phyloP scores from a whole-genome alignment of 164 flowering plant genomes.

The Kingdonia uniflora region DNA sequence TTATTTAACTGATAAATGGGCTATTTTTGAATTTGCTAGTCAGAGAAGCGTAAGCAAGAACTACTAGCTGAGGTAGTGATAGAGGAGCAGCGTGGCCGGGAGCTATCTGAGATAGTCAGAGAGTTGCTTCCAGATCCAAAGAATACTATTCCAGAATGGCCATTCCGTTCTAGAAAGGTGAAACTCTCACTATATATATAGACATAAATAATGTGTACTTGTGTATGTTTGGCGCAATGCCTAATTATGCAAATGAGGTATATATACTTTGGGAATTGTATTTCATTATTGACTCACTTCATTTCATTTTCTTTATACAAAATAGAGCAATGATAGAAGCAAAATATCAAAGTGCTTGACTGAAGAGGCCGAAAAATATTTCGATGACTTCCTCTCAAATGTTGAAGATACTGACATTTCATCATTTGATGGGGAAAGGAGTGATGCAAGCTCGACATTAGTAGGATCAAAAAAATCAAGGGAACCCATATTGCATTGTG shows the following conservation, averaged over 20 bases:
- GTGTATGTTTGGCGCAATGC: not conserved
- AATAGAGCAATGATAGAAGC: conserved; percentile 59
- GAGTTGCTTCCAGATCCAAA: conserved; percentile 50
- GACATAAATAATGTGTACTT: not conserved
- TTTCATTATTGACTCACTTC: not conserved
- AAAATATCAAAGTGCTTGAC: conserved; percentile 56
- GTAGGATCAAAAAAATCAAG: conserved; percentile 36
- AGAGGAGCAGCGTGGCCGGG: conserved; percentile 64
- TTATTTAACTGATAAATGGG: no score
- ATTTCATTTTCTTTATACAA: conserved; percentile 1
- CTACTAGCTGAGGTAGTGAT: conserved; percentile 46
- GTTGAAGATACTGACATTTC: conserved; percentile 95
- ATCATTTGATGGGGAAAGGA: conserved; percentile 91
- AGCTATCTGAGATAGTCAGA: conserved; percentile 51
- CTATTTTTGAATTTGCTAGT: conserved; percentile 21
- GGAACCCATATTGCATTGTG: conserved; percentile 11
- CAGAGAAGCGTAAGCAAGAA: conserved; percentile 71
- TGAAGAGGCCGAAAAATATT: conserved; percentile 85
- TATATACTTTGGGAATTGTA: not conserved
- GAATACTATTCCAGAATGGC: conserved; percentile 25
- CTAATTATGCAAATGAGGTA: not conserved
- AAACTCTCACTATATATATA: not conserved
- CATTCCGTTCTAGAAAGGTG: conserved; percentile 55
- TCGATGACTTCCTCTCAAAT: conserved; percentile 85
- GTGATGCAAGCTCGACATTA: conserved; percentile 73